Evolutionary conservation across 805 yeast species (phyloP).

Genomic region (Jamesozyma rosinii): DNA sequence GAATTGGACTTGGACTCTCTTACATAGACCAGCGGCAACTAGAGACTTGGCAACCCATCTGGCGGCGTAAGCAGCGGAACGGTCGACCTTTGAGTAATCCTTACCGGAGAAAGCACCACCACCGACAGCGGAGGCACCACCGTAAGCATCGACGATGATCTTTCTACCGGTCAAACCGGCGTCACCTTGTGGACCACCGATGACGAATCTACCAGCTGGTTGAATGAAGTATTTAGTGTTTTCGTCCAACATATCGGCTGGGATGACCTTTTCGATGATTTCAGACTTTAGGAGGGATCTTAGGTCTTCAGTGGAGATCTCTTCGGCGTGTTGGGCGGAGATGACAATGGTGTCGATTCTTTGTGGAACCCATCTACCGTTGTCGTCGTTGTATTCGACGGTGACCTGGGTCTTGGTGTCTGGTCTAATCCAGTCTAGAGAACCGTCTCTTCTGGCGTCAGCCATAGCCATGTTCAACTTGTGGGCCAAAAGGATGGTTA

Average conservation of each 20-base stretch:
- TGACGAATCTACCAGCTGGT: slow-evolving; percentile 98
- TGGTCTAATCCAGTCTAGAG: slow-evolving; percentile 95
- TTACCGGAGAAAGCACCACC: slow-evolving; percentile 99
- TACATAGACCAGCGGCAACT: slow-evolving; percentile 88
- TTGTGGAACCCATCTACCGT: slow-evolving; percentile 90
- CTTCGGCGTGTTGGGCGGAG: slow-evolving; percentile 96
- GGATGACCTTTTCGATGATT: slow-evolving; percentile 85
- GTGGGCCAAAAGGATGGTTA: slow-evolving; percentile 89
- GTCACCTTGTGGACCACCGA: slow-evolving; percentile 99
- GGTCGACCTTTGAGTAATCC: slow-evolving; percentile 98
- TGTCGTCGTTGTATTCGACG: slow-evolving; percentile 86
- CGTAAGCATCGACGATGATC: slow-evolving; percentile 98
- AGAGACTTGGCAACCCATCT: slow-evolving; percentile 99
- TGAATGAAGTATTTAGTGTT: slow-evolving; percentile 96
- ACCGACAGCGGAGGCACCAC: slow-evolving; percentile 99
- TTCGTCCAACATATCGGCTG: slow-evolving; percentile 82
- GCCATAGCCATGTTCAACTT: slow-evolving; percentile 95
- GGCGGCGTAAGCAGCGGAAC: slow-evolving; percentile 99
- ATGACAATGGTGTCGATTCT: slow-evolving; percentile 97
- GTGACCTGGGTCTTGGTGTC: slow-evolving; percentile 99
- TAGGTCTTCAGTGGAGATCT: slow-evolving; percentile 85
- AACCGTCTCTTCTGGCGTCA: slow-evolving; percentile 92
- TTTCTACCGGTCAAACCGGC: slow-evolving; percentile 99
- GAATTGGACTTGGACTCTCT: slow-evolving; percentile 96
- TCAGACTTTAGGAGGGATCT: slow-evolving; percentile 70